Percentiles rank a stretch among this genome's conserved stretches.
Conservation (phyloP, 345 rosid genomes). For the Arabis hirsuta region DNA sequence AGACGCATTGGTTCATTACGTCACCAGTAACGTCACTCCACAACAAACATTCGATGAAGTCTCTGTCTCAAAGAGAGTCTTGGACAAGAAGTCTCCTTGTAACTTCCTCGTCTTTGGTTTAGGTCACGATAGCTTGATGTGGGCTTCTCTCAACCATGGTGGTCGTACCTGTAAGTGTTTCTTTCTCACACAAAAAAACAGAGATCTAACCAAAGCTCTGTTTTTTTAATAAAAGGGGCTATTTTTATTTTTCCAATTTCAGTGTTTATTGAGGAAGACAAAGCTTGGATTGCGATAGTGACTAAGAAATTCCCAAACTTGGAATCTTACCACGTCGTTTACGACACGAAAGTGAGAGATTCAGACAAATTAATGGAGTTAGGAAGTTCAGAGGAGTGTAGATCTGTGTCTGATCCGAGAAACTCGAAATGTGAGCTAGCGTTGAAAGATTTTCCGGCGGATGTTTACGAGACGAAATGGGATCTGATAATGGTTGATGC, state of each 20-base stretch:
- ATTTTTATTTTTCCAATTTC: neutral
- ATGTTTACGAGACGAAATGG: conserved; percentile 77
- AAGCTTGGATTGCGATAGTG: conserved; percentile 76
- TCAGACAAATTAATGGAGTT: conserved; percentile 67
- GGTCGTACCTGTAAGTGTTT: conserved; percentile 62
- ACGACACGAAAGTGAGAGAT: conserved; percentile 76
- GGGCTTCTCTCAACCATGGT: conserved; percentile 85
- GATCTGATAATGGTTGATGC: conserved; percentile 95
- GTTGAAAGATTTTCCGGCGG: conserved; percentile 69
- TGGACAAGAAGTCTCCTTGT: conserved; percentile 80
- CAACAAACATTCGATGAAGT: conserved; percentile 85
- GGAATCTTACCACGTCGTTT: conserved; percentile 74
- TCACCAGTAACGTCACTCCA: conserved; percentile 84
- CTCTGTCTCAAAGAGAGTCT: conserved; percentile 62
- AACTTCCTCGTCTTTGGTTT: conserved; percentile 93
- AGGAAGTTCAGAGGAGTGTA: conserved; percentile 73
- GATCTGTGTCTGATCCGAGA: conserved; percentile 65
- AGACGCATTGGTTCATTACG: conserved; percentile 75
- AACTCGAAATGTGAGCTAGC: conserved; percentile 78
- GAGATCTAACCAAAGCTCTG: neutral
- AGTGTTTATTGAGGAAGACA: conserved; percentile 88
- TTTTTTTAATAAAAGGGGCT: too few relatives aligned
- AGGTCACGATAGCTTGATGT: conserved; percentile 94
- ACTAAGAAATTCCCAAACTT: conserved; percentile 63
- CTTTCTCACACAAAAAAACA: conserved; percentile 10